Evolutionary conservation across 1,284 basidiomycete species (phyloP).

Genomic region (Ceratobasidium sp.): DNA sequence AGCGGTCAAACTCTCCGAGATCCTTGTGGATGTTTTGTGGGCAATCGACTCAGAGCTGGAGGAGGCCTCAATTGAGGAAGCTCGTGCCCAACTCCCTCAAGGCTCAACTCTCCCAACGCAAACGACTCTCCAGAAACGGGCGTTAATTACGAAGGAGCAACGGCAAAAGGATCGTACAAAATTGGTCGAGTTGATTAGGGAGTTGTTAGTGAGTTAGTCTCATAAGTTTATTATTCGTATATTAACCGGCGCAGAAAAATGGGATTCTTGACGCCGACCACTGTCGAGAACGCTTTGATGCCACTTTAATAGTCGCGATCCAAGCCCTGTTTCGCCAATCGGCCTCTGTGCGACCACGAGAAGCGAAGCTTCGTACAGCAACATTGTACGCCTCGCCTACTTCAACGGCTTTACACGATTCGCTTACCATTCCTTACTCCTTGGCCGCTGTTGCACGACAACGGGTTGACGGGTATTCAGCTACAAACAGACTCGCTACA

Average conservation of each 20-base stretch:
- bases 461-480: constrained; percentile 57
- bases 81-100: constrained; percentile 48
- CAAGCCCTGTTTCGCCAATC: constrained; percentile 74
- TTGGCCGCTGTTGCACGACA: constrained; percentile 17
- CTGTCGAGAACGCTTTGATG: constrained; percentile 80
- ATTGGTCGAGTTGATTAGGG: constrained; percentile 70
- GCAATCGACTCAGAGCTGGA: constrained; percentile 80
- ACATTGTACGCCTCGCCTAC: constrained; percentile 72
- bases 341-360: constrained; percentile 74
- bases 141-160: constrained; percentile 63
- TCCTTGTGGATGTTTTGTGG: constrained; percentile 84
- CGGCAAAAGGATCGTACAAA: constrained; percentile 73
- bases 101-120: constrained; percentile 50
- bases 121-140: constrained; percentile 53
- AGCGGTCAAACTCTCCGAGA: constrained; percentile 58
- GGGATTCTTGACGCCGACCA: constrained; percentile 69
- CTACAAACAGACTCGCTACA: constrained; percentile 99
- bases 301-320: constrained; percentile 69
- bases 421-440: constrained; percentile 33
- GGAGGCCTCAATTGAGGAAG: constrained; percentile 62
- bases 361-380: constrained; percentile 80
- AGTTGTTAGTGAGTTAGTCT: constrained; percentile 70
- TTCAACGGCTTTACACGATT: constrained; percentile 26
- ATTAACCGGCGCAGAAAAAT: constrained; percentile 59
- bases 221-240: constrained; percentile 41